Percentiles rank a stretch among this genome's conserved stretches.
These are phyloP conservation scores for Colletotrichum spaethianum DNA, from an alignment of 2,329 filamentous ascomycete genomes.

Conservation along the genomic window DNA sequence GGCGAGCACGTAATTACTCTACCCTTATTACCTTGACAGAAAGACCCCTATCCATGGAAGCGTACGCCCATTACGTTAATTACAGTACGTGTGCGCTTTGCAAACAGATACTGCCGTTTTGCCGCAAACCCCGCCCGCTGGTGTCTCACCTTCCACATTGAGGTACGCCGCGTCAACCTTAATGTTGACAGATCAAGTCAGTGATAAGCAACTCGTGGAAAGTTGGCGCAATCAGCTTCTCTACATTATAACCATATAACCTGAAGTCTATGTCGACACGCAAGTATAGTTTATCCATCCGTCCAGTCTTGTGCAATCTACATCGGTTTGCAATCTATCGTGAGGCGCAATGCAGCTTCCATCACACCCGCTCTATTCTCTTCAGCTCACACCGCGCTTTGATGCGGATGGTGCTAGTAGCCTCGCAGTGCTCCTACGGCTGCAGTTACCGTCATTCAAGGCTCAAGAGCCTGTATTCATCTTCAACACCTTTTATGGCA, in stretches of 20 bases:
- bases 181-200: constrained; percentile 1
- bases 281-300: not conserved
- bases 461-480: constrained; percentile 6
- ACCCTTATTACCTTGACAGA: not conserved
- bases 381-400: constrained; percentile 22
- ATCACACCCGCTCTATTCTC: constrained; percentile 8
- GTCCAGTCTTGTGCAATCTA: too few species aligned
- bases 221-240: not conserved
- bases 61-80: too few species aligned
- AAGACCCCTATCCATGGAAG: not conserved
- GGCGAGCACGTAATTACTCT: too few species aligned
- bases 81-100: not conserved
- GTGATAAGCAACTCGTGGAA: not conserved
- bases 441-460: not conserved
- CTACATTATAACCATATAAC: not conserved
- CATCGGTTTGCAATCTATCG: not conserved
- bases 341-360: constrained; percentile 18
- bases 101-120: not conserved
- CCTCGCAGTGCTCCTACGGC: constrained; percentile 5
- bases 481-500: constrained; percentile 13
- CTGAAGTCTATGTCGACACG: not conserved
- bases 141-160: constrained; percentile 9
- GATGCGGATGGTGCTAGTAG: constrained; percentile 18
- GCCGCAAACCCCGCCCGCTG: not conserved
- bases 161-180: constrained; percentile 11